Evolutionary conservation across 2,329 filamentous ascomycete species (phyloP), one percentile per base, ranked within the genome.

Genomic region (Microdochium trichocladiopsis): DNA sequence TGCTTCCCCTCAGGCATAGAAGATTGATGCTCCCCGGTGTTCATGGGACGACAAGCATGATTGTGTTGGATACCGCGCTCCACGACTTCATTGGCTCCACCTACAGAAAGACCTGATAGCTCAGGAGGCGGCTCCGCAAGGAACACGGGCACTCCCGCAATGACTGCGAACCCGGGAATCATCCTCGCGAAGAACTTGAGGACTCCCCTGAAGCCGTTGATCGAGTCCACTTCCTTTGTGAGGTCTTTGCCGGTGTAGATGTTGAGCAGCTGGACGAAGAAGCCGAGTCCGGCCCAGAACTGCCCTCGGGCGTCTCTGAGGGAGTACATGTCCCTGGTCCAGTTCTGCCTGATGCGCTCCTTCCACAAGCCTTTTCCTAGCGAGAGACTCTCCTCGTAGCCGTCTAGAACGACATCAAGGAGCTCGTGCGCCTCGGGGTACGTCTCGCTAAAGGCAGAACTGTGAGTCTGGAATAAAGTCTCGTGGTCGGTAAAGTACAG

Each of bases 401-500:
- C 28, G 24, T 24, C 12, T 11, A 48, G 23, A 21, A 37, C 33
- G 6, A 21, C 25, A 12, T 48, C 50, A 2, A 48, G 10, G 12
- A 9, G n/a, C 1, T 33, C 14, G 25, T 48, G 43, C 10, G 50
- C 47, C 2, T 52, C 48, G 4, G 51, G 53, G 10, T 51, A 52
- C 2, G 53, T 49, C 24, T 55, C 53, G 25, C 21, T 47, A 45
- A 25, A 18, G 9, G 11, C 1, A 18, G 48, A 14, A 2, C n/a
- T 24, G 1, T 25, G 10, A 2, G 41, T 23, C 14, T 55, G 33
- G 11, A 53, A 52, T 1, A 49, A 2, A 37, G 48, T 23, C 24
- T 55, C 50, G 14, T 47, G 28, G 16, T 55, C 53, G 18, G 49
- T 52, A 22, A 53, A 55, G 18, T 52, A 55, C 12, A 55, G 14